Evolutionary conservation across 192 early-diverging fungal genomes (phyloP).

Genomic region (Kickxella alabastrina): DNA sequence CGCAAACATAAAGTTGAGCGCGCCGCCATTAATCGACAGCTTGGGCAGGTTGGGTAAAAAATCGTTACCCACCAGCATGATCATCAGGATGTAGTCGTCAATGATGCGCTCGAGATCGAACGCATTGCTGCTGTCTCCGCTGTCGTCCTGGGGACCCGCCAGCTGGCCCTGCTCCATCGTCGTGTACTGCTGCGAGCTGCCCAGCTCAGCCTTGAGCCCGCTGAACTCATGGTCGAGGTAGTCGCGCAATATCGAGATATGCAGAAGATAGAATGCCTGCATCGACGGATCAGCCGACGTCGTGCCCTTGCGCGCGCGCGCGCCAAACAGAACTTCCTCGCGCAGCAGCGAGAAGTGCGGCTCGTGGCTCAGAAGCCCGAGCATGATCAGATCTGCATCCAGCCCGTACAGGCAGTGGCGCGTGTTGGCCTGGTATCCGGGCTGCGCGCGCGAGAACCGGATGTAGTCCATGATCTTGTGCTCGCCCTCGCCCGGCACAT

Average conservation of each 20-base stretch:
- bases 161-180: slow-evolving; percentile 26
- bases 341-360: slow-evolving; percentile 94
- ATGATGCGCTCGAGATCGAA: slow-evolving; percentile 90
- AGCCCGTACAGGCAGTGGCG: slow-evolving; percentile 95
- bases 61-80: slow-evolving; percentile 96
- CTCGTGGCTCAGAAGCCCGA: slow-evolving; percentile 92
- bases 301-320: slow-evolving; percentile 16
- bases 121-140: slow-evolving; percentile 21
- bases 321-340: slow-evolving; percentile 87
- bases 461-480: slow-evolving; percentile 99
- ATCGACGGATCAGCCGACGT: slow-evolving; percentile 34
- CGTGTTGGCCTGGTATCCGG: slow-evolving; percentile 82
- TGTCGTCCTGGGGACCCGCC: background rate
- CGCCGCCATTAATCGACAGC: slow-evolving; percentile 91
- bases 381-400: slow-evolving; percentile 98
- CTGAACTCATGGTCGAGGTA: slow-evolving; percentile 88
- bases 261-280: slow-evolving; percentile 71
- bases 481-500: slow-evolving; percentile 97
- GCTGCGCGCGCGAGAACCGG: slow-evolving; percentile 73
- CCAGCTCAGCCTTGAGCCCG: slow-evolving; percentile 29
- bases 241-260: slow-evolving; percentile 83
- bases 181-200: slow-evolving; percentile 51
- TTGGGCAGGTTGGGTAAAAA: slow-evolving; percentile 93
- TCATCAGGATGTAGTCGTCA: slow-evolving; percentile 93
- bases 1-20: slow-evolving; percentile 65